Conservation (phyloP, 2,329 filamentous ascomycete genomes). For the Apiospora hydei region DNA sequence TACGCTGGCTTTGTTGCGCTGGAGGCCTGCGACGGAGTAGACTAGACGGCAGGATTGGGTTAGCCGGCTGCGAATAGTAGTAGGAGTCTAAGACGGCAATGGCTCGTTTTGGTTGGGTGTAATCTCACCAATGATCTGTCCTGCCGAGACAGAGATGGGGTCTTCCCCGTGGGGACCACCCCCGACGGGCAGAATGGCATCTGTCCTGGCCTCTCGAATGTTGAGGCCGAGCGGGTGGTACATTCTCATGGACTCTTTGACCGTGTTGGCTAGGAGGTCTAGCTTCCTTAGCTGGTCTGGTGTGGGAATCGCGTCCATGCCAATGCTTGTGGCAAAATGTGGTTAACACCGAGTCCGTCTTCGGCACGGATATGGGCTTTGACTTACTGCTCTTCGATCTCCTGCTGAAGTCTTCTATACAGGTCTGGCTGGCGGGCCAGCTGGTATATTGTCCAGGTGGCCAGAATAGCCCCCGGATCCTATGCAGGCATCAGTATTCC, state of each 20-base stretch:
- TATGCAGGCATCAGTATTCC: not conserved
- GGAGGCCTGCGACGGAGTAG: conserved; percentile 22
- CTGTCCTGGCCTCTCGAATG: conserved; percentile 14
- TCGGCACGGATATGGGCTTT: not conserved
- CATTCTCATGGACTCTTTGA: conserved; percentile 24
- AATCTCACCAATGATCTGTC: conserved; percentile 16
- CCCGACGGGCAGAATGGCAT: conserved; percentile 15
- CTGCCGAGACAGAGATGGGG: conserved; percentile 5
- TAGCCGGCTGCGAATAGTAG: not conserved
- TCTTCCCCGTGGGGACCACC: conserved; percentile 2
- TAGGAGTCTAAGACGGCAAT: not conserved
- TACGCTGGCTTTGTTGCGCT: conserved; percentile 7
- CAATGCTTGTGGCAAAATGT: not conserved
- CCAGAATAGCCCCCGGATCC: conserved; percentile 14
- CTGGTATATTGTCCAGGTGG: conserved; percentile 14
- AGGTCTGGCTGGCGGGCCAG: conserved; percentile 16
- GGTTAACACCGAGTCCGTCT: not conserved
- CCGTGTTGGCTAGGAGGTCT: conserved; percentile 4
- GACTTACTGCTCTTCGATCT: conserved; percentile 19
- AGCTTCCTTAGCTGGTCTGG: conserved; percentile 14
- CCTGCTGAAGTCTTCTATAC: not conserved
- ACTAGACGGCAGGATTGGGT: not conserved
- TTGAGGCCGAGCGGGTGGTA: conserved; percentile 24
- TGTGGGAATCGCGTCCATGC: conserved; percentile 20
- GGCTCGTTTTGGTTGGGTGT: not conserved